Base-by-base conservation (phyloP, 2,329 filamentous ascomycete species). In the Pseudocercospora vitis region DNA sequence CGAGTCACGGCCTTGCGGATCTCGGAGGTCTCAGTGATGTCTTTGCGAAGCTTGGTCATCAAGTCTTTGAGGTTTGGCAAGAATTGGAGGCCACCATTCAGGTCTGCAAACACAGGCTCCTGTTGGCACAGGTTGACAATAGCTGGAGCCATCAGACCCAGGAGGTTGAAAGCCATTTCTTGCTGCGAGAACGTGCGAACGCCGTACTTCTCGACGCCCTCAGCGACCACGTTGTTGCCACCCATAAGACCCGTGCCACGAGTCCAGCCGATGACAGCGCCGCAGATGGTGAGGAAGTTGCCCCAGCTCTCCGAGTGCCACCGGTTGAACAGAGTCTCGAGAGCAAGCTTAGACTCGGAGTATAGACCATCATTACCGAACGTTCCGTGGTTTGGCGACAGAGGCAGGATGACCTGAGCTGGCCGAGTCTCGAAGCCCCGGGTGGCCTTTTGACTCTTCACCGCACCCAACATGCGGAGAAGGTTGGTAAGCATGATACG, bases 401-500 rank as follows among this genome's bases (percentile, higher is more conserved):
- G 80, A 42, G 94, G 94, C 21, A 99, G 82, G 57, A 99, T 91
- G 66, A 97, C 92, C 74, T 99, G 94, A 21, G 94, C 94, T 45
- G 94, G 94, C 32, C 94, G 89, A 28, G 94, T 99, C 77, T 96
- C 91, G 67, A 94, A 96, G 53, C 89, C 90, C 63, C 88, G 85
- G 61, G 87, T 81, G 23, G 86, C 81, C 80, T 99, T 99, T 73
- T 97, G 88, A 4, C 85, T 76, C 81, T 97, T 99, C 75, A 99
- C 87, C 60, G 78, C 84, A 65, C 94, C 94, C 50, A 99, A 81
- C 56, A 99, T 86, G 64, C 94, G 90, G 60, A 97, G 79, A 7
- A 99, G 80, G 74, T 99, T 99, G 68, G 94, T 99, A 72, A 99
- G 79, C 94, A 99, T 97, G 78, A 99, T 96, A 61, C 94, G 89